Evolutionary conservation across 140 eudicot species (phyloP).

Genomic region (Flaveria floridana): DNA sequence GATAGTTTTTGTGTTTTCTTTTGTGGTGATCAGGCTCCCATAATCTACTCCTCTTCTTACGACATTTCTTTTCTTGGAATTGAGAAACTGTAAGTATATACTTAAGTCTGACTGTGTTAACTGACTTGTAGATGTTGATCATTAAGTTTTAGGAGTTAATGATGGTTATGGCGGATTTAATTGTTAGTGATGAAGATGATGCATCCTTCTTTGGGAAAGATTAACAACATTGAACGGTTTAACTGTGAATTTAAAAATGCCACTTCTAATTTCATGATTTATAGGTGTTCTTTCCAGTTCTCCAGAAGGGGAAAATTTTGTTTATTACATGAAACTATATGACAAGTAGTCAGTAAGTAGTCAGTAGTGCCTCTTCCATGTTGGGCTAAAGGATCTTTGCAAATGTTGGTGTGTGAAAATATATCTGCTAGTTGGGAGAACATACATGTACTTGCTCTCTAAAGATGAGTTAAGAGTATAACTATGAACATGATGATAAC

Average conservation of each 20-base stretch:
- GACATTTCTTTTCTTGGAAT: slow-evolving; percentile 77
- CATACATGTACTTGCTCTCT: slow-evolving; percentile 6
- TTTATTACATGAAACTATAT: too few relatives aligned
- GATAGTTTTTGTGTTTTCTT: neutral
- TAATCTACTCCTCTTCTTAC: slow-evolving; percentile 70
- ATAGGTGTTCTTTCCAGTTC: too few relatives aligned
- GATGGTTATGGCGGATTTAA: neutral
- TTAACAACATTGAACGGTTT: too few relatives aligned
- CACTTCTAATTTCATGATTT: too few relatives aligned
- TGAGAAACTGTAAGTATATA: slow-evolving; percentile 69
- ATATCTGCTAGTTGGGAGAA: neutral
- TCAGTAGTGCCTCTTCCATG: too few relatives aligned
- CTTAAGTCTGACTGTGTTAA: slow-evolving; percentile 1
- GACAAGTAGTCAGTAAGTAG: neutral
- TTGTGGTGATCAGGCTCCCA: slow-evolving; percentile 53
- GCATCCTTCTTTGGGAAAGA: neutral
- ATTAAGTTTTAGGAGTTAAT: neutral
- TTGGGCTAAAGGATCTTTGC: too few relatives aligned
- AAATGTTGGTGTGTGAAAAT: neutral
- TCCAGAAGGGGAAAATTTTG: too few relatives aligned
- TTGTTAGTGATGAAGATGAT: neutral
- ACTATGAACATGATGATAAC: neutral
- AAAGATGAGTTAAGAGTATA: neutral
- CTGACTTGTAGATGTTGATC: neutral
- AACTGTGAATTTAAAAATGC: too few relatives aligned